A percentile compares a stretch with the other conserved stretches of the same genome.
These are phyloP conservation scores for Fusarium sp. DNA, from an alignment of 2,329 filamentous ascomycete genomes.

Conservation along the genomic window DNA sequence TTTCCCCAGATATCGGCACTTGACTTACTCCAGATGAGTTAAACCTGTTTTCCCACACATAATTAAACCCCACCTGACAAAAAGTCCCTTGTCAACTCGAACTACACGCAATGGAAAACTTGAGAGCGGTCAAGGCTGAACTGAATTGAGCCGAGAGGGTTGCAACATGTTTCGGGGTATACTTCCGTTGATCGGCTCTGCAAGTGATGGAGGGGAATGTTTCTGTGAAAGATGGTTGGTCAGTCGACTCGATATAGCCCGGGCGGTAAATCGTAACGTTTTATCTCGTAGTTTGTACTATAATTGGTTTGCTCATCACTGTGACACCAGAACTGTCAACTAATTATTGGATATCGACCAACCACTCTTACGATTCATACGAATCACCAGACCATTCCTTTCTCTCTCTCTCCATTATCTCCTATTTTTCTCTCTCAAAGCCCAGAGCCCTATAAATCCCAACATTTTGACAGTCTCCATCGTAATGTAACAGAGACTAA, in stretches of 20 bases:
- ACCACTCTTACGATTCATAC: not conserved
- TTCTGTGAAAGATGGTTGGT: slow-evolving; percentile 28
- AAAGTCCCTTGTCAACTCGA: slow-evolving; percentile 7
- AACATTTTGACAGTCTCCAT: slow-evolving; percentile 22
- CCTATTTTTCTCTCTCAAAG: not conserved
- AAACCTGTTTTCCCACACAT: slow-evolving; percentile 8
- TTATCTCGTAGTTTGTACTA: not conserved
- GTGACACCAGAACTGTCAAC: slow-evolving; percentile 1
- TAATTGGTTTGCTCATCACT: slow-evolving; percentile 20
- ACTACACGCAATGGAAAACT: not conserved
- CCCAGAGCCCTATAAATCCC: slow-evolving; percentile 8
- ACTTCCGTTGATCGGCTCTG: slow-evolving; percentile 10
- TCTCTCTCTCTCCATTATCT: not conserved
- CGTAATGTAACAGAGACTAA: slow-evolving; percentile 14
- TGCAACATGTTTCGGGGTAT: slow-evolving; percentile 14
- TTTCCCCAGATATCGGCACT: slow-evolving; percentile 27
- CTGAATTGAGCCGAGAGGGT: not conserved
- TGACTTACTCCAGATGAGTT: slow-evolving; percentile 3
- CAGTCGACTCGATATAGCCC: not conserved
- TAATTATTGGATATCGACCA: not conserved
- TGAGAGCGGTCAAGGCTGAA: slow-evolving; percentile 14
- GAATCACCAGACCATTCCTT: not conserved
- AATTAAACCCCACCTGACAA: slow-evolving; percentile 8
- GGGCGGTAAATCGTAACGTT: slow-evolving; percentile 15
- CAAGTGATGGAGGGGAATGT: not conserved